These are phyloP conservation scores for Apiotrichum gracile DNA, from an alignment of 1,284 basidiomycete species.

Conservation along the genomic window DNA sequence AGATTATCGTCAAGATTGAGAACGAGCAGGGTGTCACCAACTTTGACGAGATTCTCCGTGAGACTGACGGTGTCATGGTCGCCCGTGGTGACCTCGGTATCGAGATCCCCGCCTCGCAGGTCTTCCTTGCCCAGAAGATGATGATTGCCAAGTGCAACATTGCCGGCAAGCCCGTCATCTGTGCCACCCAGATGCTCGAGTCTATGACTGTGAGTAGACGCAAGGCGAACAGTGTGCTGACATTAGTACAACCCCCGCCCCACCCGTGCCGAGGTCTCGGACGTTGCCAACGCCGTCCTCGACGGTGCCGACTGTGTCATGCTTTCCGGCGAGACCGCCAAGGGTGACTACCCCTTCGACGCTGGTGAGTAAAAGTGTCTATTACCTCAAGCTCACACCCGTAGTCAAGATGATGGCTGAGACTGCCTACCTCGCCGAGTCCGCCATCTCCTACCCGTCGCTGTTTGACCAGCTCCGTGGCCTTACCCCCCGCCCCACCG, in stretches of 20 bases:
- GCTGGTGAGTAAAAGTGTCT: conserved; percentile 60
- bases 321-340: conserved; percentile 96
- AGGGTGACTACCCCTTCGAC: conserved; percentile 87
- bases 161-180: conserved; percentile 94
- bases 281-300: conserved; percentile 95
- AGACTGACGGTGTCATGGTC: conserved; percentile 96
- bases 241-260: conserved; percentile 86
- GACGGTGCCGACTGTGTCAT: conserved; percentile 98
- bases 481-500: conserved; percentile 75
- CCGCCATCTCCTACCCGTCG: conserved; percentile 86
- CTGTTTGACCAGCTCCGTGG: conserved; percentile 80
- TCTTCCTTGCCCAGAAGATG: conserved; percentile 99
- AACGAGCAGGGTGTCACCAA: conserved; percentile 96
- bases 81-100: conserved; percentile 97
- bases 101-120: conserved; percentile 94
- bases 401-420: conserved; percentile 97
- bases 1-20: conserved; percentile 98
- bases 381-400: not conserved
- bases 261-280: conserved; percentile 93
- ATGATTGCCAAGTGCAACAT: conserved; percentile 99
- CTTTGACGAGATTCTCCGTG: conserved; percentile 93
- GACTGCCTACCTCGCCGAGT: conserved; percentile 89
- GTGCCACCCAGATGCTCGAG: conserved; percentile 99
- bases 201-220: conserved; percentile 75
- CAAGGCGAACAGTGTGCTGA: not conserved